These are phyloP conservation scores for Graphilbum ipis-grandicollis DNA, from an alignment of 2,329 filamentous ascomycete genomes.

Conservation along the genomic window DNA sequence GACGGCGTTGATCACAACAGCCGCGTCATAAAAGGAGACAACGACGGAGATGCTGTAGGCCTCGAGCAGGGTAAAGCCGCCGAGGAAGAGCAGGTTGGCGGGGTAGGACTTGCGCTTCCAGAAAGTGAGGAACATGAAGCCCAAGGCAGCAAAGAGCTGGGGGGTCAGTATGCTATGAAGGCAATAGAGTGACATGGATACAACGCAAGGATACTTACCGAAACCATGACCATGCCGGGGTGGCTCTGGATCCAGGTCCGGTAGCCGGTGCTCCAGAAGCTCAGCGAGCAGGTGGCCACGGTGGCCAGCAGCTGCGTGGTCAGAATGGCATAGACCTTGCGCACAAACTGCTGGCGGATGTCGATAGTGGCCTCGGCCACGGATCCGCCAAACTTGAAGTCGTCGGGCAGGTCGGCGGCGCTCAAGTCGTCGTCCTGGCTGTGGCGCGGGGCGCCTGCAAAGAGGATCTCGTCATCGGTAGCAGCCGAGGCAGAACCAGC, in stretches of 20 bases:
- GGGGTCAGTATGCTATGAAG: too few relatives aligned
- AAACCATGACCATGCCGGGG: conserved; percentile 70
- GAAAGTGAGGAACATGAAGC: conserved; percentile 73
- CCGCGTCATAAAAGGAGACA: conserved; percentile 73
- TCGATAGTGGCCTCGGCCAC: conserved; percentile 88
- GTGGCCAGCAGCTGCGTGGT: conserved; percentile 87
- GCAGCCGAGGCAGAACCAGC: conserved; percentile 35
- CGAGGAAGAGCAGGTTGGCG: conserved; percentile 83
- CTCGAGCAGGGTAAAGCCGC: conserved; percentile 77
- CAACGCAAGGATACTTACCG: conserved; percentile 31
- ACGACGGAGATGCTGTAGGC: conserved; percentile 88
- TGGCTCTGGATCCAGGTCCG: conserved; percentile 75
- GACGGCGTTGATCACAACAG: conserved; percentile 78
- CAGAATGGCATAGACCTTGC: conserved; percentile 96
- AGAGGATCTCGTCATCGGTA: conserved; percentile 36
- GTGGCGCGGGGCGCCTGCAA: conserved; percentile 51
- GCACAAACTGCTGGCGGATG: conserved; percentile 90
- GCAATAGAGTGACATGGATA: neutral
- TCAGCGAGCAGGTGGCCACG: conserved; percentile 60
- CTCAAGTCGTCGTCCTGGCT: conserved; percentile 89
- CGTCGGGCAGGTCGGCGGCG: conserved; percentile 86
- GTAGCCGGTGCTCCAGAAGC: conserved; percentile 70
- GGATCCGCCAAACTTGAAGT: conserved; percentile 96
- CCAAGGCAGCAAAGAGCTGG: conserved; percentile 61
- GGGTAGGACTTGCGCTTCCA: conserved; percentile 96